These are phyloP conservation scores for Vigna reflexopilosa DNA, from an alignment of 306 rosid species.

Conservation along the genomic window DNA sequence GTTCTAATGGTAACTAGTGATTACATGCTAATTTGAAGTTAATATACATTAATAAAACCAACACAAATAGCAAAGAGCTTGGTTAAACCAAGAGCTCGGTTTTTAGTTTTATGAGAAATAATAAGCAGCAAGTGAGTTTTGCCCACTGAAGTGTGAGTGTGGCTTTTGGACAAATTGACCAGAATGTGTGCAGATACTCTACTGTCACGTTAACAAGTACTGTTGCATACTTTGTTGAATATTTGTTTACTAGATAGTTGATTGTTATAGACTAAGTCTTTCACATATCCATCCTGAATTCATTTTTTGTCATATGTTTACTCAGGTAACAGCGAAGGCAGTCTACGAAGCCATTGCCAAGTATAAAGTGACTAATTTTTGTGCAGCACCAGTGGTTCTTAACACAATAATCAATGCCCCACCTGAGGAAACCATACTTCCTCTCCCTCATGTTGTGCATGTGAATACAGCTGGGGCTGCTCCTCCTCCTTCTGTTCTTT, in stretches of 20 bases:
- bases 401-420: constrained; percentile 82
- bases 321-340: constrained; percentile 78
- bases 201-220: not conserved
- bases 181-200: not conserved
- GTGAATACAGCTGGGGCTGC: constrained; percentile 97
- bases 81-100: no score
- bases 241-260: not conserved
- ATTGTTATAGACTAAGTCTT: not conserved
- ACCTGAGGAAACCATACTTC: constrained; percentile 73
- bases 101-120: no score
- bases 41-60: no score
- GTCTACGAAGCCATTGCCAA: constrained; percentile 77
- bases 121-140: not conserved
- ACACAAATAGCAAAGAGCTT: no score
- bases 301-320: constrained; percentile 19
- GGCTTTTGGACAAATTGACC: not conserved
- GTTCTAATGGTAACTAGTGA: no score
- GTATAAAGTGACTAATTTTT: constrained; percentile 84
- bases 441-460: constrained; percentile 80
- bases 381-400: constrained; percentile 97
- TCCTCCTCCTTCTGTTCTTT: constrained; percentile 86
- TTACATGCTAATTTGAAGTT: no score
- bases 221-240: constrained; percentile 9
- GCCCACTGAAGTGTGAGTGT: constrained; percentile 2
- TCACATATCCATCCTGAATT: not conserved